Evolutionary conservation across 148 eudicot species (phyloP), one percentile per base, ranked within the genome.

Genomic region (Euryodendron excelsum): DNA sequence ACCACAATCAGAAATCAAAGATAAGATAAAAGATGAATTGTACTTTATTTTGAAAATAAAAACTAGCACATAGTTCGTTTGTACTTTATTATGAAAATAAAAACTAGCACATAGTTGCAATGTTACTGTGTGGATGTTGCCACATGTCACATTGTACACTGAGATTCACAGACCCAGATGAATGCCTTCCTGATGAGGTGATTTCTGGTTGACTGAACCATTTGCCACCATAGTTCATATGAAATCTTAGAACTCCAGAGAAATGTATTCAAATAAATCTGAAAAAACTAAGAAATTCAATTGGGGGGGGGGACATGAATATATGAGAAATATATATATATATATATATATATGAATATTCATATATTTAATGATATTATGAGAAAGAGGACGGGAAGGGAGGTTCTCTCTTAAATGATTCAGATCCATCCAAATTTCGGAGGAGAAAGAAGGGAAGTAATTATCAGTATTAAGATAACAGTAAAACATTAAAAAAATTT

Each of bases 1-100:
- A 27, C 33, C 69, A 70, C 34, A 52, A 63, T n/a, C 14, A 72
- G 21, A 78, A 77, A 27, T 74, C 50, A 73, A 34, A 71, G 23
- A 39, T n/a, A 76, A 66, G 52, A 53, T 2, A 59, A 76, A 20
- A 31, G 28, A 23, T 65, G 72, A 47, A 27, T 50, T 71, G 13
- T 3, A 31, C 41, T 33, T 18, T 13, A 18, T 44, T n/a, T 30
- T 47, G 56, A 76, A 45, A 61, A 41, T 23, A 37, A 50, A 14
- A 58, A 11, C 39, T 62, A 62, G 18, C n/a, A 63, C 68, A 31
- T 33, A 31, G 15, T 63, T 31, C 18, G 39, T 33, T 63, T n/a
- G n/a, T n/a, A n/a, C n/a, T n/a, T n/a, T n/a, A n/a, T n/a, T n/a
- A n/a, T n/a, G n/a, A n/a, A n/a, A n/a, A 20, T 39, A 27, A 23